Evolutionary conservation across 2,329 filamentous ascomycete species (phyloP).

Genomic region (Acrocalymma vagum): DNA sequence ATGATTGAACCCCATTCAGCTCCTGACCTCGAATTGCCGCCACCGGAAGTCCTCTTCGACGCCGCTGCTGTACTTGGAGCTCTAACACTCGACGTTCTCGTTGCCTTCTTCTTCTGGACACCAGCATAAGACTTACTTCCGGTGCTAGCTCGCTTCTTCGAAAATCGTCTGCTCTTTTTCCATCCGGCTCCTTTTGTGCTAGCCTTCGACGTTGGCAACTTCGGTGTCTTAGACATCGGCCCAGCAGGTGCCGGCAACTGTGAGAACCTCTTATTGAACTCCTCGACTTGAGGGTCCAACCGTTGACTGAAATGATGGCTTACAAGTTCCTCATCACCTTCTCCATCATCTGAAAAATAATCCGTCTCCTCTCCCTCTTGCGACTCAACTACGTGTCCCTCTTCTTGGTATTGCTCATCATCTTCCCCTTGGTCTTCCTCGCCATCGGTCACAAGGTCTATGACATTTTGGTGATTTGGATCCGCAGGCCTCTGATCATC

Average conservation of each 20-base stretch:
- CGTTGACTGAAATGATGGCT: constrained; percentile 41
- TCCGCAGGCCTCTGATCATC: constrained; percentile 52
- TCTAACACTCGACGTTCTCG: constrained; percentile 20
- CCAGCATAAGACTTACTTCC: constrained; percentile 24
- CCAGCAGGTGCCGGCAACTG: constrained; percentile 25
- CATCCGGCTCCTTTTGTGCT: constrained; percentile 22
- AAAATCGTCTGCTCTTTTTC: constrained; percentile 24
- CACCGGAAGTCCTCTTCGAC: constrained; percentile 17
- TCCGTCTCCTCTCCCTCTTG: constrained; percentile 25
- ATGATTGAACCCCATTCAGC: constrained; percentile 27
- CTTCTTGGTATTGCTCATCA: too few relatives aligned
- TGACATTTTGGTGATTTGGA: constrained; percentile 59
- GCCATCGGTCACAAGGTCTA: constrained; percentile 52
- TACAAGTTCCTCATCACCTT: constrained; percentile 31
- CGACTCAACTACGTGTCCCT: too few relatives aligned
- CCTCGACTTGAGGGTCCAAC: constrained; percentile 35
- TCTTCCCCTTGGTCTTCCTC: constrained; percentile 48
- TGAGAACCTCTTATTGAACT: constrained; percentile 36
- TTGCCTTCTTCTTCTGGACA: constrained; percentile 25
- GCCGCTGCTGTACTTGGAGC: constrained; percentile 15
- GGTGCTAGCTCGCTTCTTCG: constrained; percentile 27
- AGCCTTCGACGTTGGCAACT: constrained; percentile 17
- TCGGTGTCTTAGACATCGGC: constrained; percentile 17
- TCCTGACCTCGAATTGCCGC: constrained; percentile 16
- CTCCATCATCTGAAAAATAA: constrained; percentile 29